These are phyloP conservation scores for Scalesia atractyloides DNA, from an alignment of 129 eudicot species.

Conservation along the genomic window DNA sequence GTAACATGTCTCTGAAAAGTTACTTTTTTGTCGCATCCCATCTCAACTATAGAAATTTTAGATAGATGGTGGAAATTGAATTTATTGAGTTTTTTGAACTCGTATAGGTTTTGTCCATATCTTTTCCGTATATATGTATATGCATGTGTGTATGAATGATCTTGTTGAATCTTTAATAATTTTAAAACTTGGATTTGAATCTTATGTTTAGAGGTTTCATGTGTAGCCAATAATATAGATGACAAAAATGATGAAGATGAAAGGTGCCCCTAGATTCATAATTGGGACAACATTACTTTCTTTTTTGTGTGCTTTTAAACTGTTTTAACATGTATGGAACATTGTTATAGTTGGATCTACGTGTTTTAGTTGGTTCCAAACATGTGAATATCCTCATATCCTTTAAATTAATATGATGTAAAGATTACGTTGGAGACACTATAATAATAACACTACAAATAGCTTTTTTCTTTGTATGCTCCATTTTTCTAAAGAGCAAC, in stretches of 20 bases:
- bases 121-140: background rate
- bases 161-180: background rate
- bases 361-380: constrained; percentile 10
- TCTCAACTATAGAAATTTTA: too few relatives aligned
- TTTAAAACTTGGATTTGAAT: background rate
- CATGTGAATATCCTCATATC: constrained; percentile 16
- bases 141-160: background rate
- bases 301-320: background rate
- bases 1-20: too few relatives aligned
- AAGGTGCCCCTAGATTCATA: constrained; percentile 1
- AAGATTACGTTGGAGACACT: constrained; percentile 6
- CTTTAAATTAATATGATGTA: constrained; percentile 6
- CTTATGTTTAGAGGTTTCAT: background rate
- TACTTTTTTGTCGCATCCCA: too few relatives aligned
- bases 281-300: constrained; percentile 13
- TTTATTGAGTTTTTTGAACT: too few relatives aligned
- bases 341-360: constrained; percentile 16
- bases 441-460: background rate
- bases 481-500: too few relatives aligned
- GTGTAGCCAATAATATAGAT: background rate
- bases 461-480: too few relatives aligned
- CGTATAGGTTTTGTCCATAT: too few relatives aligned
- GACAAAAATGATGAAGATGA: constrained; percentile 4
- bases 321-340: background rate
- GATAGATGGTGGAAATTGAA: too few relatives aligned